A percentile compares a stretch with the other conserved stretches of the same genome.
Evolutionary conservation across 176 grass and related monocot genomes (phyloP).

Genomic region (Oryza rufipogon): DNA sequence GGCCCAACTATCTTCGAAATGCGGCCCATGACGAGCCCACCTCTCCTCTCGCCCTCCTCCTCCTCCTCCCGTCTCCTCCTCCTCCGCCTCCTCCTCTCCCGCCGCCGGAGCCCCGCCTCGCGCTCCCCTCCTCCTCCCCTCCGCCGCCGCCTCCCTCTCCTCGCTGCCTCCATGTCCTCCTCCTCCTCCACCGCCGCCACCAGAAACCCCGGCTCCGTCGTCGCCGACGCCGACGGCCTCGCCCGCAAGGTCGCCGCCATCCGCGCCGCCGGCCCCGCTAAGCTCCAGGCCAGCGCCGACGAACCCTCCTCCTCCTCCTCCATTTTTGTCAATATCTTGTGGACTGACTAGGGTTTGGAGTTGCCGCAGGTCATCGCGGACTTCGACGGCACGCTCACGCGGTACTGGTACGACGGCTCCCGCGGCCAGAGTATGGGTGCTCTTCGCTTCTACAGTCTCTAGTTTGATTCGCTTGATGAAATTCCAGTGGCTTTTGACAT

Average conservation of each 20-base stretch:
- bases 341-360: background rate
- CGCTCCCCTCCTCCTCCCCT: background rate
- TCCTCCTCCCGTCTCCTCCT: slow-evolving; percentile 28
- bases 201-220: background rate
- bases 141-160: background rate
- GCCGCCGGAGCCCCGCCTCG: slow-evolving; percentile 28
- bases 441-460: slow-evolving; percentile 18
- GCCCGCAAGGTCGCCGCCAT: slow-evolving; percentile 53
- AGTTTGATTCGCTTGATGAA: background rate
- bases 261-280: slow-evolving; percentile 45
- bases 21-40: slow-evolving; percentile 46
- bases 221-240: slow-evolving; percentile 31
- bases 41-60: slow-evolving; percentile 39
- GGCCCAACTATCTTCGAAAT: slow-evolving; percentile 41
- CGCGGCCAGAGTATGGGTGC: slow-evolving; percentile 82
- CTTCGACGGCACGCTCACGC: slow-evolving; percentile 91
- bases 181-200: background rate
- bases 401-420: slow-evolving; percentile 80
- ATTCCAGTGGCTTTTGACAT: background rate
- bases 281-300: slow-evolving; percentile 44
- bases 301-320: background rate
- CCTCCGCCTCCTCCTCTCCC: slow-evolving; percentile 32
- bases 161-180: slow-evolving; percentile 15
- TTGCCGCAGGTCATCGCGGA: slow-evolving; percentile 79
- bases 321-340: background rate